A percentile compares a stretch with the other conserved stretches of the same genome.
Evolutionary conservation across 495 filamentous ascomycete species (phyloP).

Genomic region (Barbatosphaeria neglecta): DNA sequence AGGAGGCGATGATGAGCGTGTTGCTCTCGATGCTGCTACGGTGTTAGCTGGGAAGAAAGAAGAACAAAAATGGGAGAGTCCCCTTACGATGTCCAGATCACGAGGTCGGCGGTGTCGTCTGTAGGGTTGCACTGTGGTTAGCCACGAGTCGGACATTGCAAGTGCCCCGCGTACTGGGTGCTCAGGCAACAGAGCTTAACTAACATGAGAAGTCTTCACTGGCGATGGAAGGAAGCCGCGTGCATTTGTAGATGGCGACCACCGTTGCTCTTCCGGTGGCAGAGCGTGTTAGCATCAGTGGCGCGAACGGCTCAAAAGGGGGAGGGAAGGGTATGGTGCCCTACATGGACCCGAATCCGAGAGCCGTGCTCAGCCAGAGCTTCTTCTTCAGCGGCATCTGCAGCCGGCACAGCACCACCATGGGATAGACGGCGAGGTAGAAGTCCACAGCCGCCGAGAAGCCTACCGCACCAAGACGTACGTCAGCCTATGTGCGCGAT

Average conservation of each 20-base stretch:
- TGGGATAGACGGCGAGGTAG: conserved; percentile 37
- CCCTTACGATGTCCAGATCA: conserved; percentile 34
- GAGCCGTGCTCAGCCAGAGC: conserved; percentile 26
- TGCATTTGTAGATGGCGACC: conserved; percentile 29
- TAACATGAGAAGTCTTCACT: conserved; percentile 18
- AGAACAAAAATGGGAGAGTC: not conserved
- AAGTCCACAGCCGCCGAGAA: conserved; percentile 35
- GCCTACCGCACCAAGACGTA: conserved; percentile 7
- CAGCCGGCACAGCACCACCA: conserved; percentile 28
- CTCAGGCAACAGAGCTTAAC: not conserved
- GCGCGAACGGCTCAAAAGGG: no score
- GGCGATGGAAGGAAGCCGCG: conserved; percentile 24
- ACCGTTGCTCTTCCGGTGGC: conserved; percentile 8
- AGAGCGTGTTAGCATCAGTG: not conserved
- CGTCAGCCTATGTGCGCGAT: no score
- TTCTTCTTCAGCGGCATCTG: conserved; percentile 36
- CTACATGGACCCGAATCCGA: conserved; percentile 37
- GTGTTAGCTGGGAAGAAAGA: not conserved
- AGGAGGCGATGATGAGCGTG: conserved; percentile 36
- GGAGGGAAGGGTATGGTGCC: conserved; percentile 2
- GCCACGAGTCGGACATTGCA: no score
- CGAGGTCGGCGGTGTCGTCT: conserved; percentile 24
- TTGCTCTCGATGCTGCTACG: conserved; percentile 30
- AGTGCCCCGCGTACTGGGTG: no score
- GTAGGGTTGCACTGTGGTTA: no score